Base-by-base conservation (phyloP, 208 protist genomes). In the Leishmania guyanensis region DNA sequence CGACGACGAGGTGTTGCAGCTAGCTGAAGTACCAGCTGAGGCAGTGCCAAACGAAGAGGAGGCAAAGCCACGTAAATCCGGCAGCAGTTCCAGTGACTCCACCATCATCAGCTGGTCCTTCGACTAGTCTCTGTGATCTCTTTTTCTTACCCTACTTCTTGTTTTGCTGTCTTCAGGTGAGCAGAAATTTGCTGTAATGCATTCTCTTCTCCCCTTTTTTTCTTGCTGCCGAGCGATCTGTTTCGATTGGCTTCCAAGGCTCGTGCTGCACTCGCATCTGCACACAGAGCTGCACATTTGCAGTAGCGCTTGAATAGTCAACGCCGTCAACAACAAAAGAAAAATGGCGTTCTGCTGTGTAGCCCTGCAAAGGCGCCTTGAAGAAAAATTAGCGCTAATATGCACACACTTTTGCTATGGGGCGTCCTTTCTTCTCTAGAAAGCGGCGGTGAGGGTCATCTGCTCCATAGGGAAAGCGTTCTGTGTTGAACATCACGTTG, bases 1-100 rank as follows among this genome's bases (percentile, higher is more conserved):
- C 51, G 89, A 94, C 43, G 80, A 92, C 56, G 89, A 92, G 64
- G 91, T 94, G 65, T 76, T 85, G 26, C 79, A 91, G 54, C 77
- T 94, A 16, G 77, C 86, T 54, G 82, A 89, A 66, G 65, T 89
- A 22, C 90, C 87, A 0, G 65, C 83, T 9, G 87, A 89, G 53
- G 75, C 83, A 14, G 22, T 80, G 29, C 70, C 81, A n/a, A 83
- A 22, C 36, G 74, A 85, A n/a, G 79, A 89, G 65, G 77, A 84
- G 29, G 75, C 51, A 5, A 84, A 84, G 70, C 0, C 58, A 22
- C 75, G 58, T 33, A 84, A 84, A 33, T 58, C 54, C 53, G 56
- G 58, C 66, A 80, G 70, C 51, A 73, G 75, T 6, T 84, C 60
- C 14, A 84, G 74, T 65, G 75, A 77, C 36, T 90, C 87, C 36